Percentiles rank a stretch among this genome's conserved stretches.
Conservation (phyloP, 129 eudicot species). For the Sambucus nigra region DNA sequence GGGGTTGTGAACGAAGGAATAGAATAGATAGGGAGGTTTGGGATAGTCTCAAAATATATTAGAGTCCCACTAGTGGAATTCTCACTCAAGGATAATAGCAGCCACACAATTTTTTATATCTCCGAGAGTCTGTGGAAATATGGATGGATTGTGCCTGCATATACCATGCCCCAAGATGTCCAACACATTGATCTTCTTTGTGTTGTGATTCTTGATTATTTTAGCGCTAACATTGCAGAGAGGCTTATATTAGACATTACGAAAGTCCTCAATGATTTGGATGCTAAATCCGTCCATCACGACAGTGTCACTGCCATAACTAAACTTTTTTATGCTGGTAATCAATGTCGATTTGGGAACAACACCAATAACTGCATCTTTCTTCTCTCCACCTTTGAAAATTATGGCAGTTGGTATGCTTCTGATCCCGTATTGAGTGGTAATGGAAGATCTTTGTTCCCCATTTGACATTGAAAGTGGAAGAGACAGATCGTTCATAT, state of each 20-base stretch:
- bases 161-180: conserved; percentile 77
- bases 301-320: not conserved
- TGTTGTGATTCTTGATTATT: conserved; percentile 69
- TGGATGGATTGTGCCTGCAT: conserved; percentile 80
- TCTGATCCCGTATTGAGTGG: too few relatives aligned
- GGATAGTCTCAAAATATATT: conserved; percentile 52
- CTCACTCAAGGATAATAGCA: conserved; percentile 51
- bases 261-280: conserved; percentile 51
- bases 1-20: conserved; percentile 49
- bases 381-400: too few relatives aligned
- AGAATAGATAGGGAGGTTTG: conserved; percentile 34
- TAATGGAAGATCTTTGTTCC: too few relatives aligned
- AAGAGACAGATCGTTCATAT: too few relatives aligned
- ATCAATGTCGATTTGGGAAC: too few relatives aligned
- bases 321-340: too few relatives aligned
- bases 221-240: conserved; percentile 56
- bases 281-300: conserved; percentile 11
- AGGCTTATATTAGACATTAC: conserved; percentile 42
- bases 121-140: conserved; percentile 47
- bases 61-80: conserved; percentile 71
- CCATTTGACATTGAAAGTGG: too few relatives aligned
- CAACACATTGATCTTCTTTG: conserved; percentile 52
- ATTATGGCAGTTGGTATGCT: too few relatives aligned
- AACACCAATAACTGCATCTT: too few relatives aligned
- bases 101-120: conserved; percentile 47